Conservation (phyloP, 2,329 filamentous ascomycete species). For the Stenocarpella maydis region DNA sequence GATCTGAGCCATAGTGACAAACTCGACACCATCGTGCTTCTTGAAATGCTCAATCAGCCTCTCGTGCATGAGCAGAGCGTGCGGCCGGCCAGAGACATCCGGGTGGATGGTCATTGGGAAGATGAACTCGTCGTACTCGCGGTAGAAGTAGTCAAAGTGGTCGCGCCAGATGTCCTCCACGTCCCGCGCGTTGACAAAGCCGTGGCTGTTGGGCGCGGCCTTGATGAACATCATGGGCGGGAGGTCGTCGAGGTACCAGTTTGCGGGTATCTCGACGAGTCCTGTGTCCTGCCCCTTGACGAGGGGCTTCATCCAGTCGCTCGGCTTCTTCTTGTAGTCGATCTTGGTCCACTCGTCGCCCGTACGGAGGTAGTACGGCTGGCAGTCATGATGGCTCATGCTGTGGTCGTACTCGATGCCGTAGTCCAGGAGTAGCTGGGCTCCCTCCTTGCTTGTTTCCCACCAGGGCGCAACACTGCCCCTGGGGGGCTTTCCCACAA, state of each 20-base stretch:
- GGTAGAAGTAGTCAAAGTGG: constrained; percentile 77
- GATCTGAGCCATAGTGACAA: constrained; percentile 76
- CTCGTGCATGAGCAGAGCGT: constrained; percentile 62
- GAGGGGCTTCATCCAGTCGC: constrained; percentile 72
- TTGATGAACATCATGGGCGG: constrained; percentile 76
- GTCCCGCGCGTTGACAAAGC: constrained; percentile 61
- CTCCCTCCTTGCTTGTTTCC: constrained; percentile 74
- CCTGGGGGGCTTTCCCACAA: constrained; percentile 74
- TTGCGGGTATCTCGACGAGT: constrained; percentile 69
- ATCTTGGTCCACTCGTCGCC: constrained; percentile 73
- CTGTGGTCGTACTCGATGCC: constrained; percentile 75
- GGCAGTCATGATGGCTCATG: constrained; percentile 70
- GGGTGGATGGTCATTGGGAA: constrained; percentile 82
- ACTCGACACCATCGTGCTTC: constrained; percentile 66
- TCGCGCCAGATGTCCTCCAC: constrained; percentile 72
- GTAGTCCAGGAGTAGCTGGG: constrained; percentile 68
- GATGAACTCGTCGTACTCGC: constrained; percentile 79
- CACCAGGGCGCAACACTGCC: constrained; percentile 79
- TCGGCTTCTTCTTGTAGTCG: constrained; percentile 67
- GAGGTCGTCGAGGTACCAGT: constrained; percentile 68
- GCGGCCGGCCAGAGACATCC: constrained; percentile 74
- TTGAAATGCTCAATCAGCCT: constrained; percentile 69
- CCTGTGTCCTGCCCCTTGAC: constrained; percentile 65
- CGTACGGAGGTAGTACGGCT: constrained; percentile 68
- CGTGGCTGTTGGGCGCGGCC: constrained; percentile 66